Evolutionary conservation across 1,284 basidiomycete genomes (phyloP).

Genomic region (Fomitopsis palustris): DNA sequence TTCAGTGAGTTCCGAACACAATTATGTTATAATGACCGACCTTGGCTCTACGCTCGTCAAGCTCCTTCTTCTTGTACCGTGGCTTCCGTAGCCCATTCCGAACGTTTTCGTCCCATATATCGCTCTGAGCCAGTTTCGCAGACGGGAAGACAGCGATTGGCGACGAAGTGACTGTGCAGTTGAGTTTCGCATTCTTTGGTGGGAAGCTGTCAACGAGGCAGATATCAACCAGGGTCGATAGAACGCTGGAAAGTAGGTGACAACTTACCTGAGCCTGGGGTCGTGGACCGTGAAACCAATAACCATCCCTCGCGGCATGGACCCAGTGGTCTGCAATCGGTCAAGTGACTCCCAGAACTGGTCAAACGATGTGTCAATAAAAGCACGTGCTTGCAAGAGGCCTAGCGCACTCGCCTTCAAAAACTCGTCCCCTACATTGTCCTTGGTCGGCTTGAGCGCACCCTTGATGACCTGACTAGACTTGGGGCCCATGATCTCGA

Average conservation of each 20-base stretch:
- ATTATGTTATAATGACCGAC: conserved; percentile 35
- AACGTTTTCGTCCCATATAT: conserved; percentile 66
- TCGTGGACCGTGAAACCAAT: conserved; percentile 79
- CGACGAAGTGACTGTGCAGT: conserved; percentile 20
- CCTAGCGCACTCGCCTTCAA: conserved; percentile 42
- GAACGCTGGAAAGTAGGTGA: too few relatives aligned
- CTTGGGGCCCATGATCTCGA: conserved; percentile 86
- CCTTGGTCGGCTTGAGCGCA: conserved; percentile 55
- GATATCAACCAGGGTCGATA: too few relatives aligned
- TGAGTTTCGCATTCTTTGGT: conserved; percentile 64
- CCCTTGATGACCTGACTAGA: conserved; percentile 77
- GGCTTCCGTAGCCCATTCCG: conserved; percentile 58
- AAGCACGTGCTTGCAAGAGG: not conserved
- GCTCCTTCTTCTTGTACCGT: conserved; percentile 75
- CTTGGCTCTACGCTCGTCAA: conserved; percentile 76
- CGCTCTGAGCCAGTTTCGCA: conserved; percentile 52
- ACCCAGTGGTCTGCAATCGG: conserved; percentile 59
- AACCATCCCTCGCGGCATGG: conserved; percentile 69
- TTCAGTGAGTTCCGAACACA: not conserved
- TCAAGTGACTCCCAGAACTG: conserved; percentile 71
- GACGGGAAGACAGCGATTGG: conserved; percentile 50
- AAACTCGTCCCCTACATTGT: conserved; percentile 55
- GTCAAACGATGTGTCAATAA: not conserved
- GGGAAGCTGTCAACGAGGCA: conserved; percentile 56
- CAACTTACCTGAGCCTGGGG: conserved; percentile 70